Percentiles rank a stretch among this genome's conserved stretches.
Evolutionary conservation across 352 stramenopile genomes (phyloP).

Genomic region (Phytophthora hibernalis): DNA sequence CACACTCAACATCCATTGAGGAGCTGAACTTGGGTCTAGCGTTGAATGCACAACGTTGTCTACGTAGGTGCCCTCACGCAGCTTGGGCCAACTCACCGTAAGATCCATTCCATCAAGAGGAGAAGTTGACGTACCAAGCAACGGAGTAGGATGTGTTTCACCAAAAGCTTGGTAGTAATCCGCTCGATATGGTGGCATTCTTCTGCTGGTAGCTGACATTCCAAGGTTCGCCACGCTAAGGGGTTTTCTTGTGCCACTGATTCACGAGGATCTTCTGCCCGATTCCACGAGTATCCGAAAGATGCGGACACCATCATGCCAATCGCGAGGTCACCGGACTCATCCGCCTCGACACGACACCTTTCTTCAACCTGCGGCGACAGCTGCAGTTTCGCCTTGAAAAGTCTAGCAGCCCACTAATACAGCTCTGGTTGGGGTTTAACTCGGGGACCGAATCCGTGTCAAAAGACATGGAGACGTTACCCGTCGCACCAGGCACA

Average conservation of each 20-base stretch:
- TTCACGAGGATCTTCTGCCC: slow-evolving; percentile 56
- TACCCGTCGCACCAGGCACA: slow-evolving; percentile 72
- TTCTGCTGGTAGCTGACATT: slow-evolving; percentile 24
- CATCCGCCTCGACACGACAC: slow-evolving; percentile 51
- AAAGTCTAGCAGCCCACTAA: slow-evolving; percentile 85
- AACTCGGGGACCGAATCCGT: slow-evolving; percentile 77
- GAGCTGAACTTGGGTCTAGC: slow-evolving; percentile 66
- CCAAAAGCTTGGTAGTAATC: slow-evolving; percentile 47
- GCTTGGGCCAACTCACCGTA: slow-evolving; percentile 67
- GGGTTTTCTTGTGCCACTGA: slow-evolving; percentile 17
- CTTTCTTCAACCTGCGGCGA: slow-evolving; percentile 66
- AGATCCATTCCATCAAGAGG: slow-evolving; percentile 68
- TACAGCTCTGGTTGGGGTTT: slow-evolving; percentile 77
- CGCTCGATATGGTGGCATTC: slow-evolving; percentile 31
- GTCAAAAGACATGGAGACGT: slow-evolving; percentile 80
- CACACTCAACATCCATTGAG: slow-evolving; percentile 67
- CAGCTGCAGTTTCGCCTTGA: slow-evolving; percentile 82
- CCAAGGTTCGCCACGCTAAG: slow-evolving; percentile 34
- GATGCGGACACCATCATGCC: slow-evolving; percentile 75
- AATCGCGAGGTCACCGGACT: slow-evolving; percentile 47
- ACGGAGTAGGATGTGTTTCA: slow-evolving; percentile 28
- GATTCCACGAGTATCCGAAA: slow-evolving; percentile 68
- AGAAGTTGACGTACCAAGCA: slow-evolving; percentile 44
- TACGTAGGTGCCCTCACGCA: slow-evolving; percentile 83
- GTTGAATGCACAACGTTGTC: slow-evolving; percentile 89